Evolutionary conservation across 73 alveolate genomes (phyloP).

Genomic region (Paramecium tetraurelia): DNA sequence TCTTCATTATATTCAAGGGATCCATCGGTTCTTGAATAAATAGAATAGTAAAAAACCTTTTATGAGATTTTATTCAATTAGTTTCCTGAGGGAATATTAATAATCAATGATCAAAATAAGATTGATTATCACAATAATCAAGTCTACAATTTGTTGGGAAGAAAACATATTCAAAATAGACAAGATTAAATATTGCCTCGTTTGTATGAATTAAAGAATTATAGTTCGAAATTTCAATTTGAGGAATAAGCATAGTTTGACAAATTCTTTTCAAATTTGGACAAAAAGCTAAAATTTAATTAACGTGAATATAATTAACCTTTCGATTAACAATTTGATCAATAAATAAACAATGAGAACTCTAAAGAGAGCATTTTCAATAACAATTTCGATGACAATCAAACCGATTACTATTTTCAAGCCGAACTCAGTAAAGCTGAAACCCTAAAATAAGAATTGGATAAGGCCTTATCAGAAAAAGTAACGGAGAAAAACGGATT

Average conservation of each 20-base stretch:
- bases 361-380: not conserved
- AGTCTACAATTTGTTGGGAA: not conserved
- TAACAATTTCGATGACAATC: not conserved
- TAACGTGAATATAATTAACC: not conserved
- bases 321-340: not conserved
- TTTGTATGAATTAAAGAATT: not conserved
- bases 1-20: not conserved
- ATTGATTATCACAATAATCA: constrained; percentile 3
- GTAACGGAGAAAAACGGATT: not conserved
- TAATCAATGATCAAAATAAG: not conserved
- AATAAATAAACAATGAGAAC: not conserved
- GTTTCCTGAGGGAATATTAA: constrained; percentile 15
- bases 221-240: not conserved
- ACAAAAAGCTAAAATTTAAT: not conserved
- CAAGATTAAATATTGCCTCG: not conserved
- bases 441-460: not conserved
- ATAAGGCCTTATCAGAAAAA: not conserved
- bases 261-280: not conserved
- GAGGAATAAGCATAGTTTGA: not conserved
- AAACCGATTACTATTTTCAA: not conserved
- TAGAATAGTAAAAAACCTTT: not conserved
- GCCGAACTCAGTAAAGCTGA: not conserved
- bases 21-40: not conserved
- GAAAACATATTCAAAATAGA: not conserved
- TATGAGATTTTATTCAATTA: constrained; percentile 1